These are phyloP conservation scores for Funneliformis caledonium DNA, from an alignment of 371 early-diverging fungal genomes.

Conservation along the genomic window DNA sequence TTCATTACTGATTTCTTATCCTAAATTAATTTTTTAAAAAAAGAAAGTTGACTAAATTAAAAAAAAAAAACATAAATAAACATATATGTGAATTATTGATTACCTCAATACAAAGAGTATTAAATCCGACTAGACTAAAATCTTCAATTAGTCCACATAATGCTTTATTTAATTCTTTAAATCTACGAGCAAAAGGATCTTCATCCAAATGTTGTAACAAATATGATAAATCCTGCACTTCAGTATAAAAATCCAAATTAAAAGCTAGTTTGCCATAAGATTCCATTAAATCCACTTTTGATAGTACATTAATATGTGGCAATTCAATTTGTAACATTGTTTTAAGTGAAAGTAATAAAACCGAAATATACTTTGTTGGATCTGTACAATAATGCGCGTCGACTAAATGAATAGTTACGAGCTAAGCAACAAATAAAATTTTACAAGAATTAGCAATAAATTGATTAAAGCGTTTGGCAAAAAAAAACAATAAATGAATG, in stretches of 20 bases:
- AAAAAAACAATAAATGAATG: not conserved
- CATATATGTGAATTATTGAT: not conserved
- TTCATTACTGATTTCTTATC: constrained; percentile 85
- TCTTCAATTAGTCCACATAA: constrained; percentile 91
- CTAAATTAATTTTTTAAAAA: constrained; percentile 73
- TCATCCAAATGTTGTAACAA: constrained; percentile 76
- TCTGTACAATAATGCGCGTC: constrained; percentile 95
- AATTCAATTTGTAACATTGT: constrained; percentile 94
- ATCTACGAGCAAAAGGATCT: constrained; percentile 69
- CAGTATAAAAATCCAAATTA: constrained; percentile 92
- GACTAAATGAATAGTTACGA: constrained; percentile 92
- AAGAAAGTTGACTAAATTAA: not conserved
- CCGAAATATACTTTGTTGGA: constrained; percentile 91
- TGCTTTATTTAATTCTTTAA: constrained; percentile 75
- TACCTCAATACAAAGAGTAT: constrained; percentile 81
- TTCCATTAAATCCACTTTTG: constrained; percentile 93
- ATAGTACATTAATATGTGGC: constrained; percentile 95
- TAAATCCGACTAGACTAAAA: constrained; percentile 88
- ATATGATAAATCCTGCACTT: constrained; percentile 88
- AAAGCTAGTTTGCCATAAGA: constrained; percentile 80
- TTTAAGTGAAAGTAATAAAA: constrained; percentile 81
- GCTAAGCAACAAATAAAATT: constrained; percentile 44
- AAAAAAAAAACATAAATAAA: not conserved
- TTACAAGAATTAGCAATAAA: no score
- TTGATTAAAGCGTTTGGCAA: no score